A percentile compares a stretch with the other conserved stretches of the same genome.
Conservation (phyloP, 2,329 filamentous ascomycete genomes). For the Raffaelea arxii region DNA sequence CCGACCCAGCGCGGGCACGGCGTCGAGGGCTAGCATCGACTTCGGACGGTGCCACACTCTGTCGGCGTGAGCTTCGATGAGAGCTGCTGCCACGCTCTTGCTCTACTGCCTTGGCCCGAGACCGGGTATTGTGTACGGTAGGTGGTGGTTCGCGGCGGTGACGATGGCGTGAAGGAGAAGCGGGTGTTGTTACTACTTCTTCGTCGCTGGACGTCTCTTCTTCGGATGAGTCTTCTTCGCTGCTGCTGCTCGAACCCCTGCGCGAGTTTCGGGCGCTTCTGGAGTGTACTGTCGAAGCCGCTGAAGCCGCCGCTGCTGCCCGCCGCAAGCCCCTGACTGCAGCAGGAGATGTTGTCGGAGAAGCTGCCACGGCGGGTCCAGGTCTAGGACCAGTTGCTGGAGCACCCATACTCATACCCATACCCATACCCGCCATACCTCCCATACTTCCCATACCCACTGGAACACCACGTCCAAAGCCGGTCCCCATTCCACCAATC, state of each 20-base stretch:
- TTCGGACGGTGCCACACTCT: slow-evolving; percentile 13
- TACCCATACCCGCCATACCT: too few species aligned
- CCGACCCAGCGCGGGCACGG: slow-evolving; percentile 8
- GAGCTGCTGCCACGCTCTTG: too few species aligned
- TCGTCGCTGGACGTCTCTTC: background rate
- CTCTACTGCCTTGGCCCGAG: slow-evolving; percentile 4
- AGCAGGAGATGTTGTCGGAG: slow-evolving; percentile 23
- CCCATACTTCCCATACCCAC: too few species aligned
- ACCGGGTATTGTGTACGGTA: slow-evolving; percentile 11
- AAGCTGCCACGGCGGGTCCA: slow-evolving; percentile 27
- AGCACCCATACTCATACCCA: too few species aligned
- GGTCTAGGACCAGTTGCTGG: too few species aligned
- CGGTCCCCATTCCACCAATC: too few species aligned
- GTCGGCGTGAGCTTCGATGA: too few species aligned
- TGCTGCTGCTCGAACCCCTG: too few species aligned
- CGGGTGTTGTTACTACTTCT: background rate
- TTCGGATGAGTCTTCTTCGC: background rate
- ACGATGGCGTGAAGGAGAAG: background rate
- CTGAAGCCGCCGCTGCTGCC: slow-evolving; percentile 19
- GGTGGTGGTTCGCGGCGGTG: background rate
- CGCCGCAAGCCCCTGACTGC: slow-evolving; percentile 23
- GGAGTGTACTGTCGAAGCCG: slow-evolving; percentile 23
- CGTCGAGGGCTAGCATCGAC: slow-evolving; percentile 1
- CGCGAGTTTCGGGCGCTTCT: too few species aligned
- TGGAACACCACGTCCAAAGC: too few species aligned